Conservation (phyloP, 139 green algal genomes). For the Tetradesmus lagerheimii region DNA sequence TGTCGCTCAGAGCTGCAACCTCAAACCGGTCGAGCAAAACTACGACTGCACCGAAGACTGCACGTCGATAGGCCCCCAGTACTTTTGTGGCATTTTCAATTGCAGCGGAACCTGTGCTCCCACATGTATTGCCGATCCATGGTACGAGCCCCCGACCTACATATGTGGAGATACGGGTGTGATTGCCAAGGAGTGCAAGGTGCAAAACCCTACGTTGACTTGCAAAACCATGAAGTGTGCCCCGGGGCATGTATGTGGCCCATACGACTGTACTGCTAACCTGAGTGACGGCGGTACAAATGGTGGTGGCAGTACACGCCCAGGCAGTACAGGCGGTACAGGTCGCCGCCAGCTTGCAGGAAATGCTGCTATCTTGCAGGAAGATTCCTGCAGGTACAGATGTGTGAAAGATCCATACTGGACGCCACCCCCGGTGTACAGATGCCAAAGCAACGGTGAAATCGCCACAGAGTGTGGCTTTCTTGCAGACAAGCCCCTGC, state of each 20-base stretch:
- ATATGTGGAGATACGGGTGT: not conserved
- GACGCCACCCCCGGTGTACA: not conserved
- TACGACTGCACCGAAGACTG: not conserved
- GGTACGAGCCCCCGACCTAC: not conserved
- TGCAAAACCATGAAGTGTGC: not conserved
- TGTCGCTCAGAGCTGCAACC: not conserved
- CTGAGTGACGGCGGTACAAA: not conserved
- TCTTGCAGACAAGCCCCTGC: not conserved
- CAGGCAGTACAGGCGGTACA: not conserved
- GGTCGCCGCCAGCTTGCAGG: not conserved
- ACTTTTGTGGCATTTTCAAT: not conserved
- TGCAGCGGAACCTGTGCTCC: not conserved
- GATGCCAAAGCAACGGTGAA: not conserved
- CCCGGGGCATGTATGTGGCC: not conserved
- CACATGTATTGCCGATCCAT: not conserved
- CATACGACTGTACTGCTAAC: not conserved
- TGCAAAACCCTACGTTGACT: not conserved
- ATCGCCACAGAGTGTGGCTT: not conserved
- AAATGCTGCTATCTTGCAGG: not conserved
- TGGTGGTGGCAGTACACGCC: not conserved
- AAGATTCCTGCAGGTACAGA: not conserved
- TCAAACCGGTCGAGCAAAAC: not conserved
- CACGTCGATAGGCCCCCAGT: not conserved
- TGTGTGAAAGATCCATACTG: not conserved
- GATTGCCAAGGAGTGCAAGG: not conserved